Percentiles rank a stretch among this genome's conserved stretches.
Conservation (phyloP, 495 filamentous ascomycete genomes). For the Corynascus novoguineensis region DNA sequence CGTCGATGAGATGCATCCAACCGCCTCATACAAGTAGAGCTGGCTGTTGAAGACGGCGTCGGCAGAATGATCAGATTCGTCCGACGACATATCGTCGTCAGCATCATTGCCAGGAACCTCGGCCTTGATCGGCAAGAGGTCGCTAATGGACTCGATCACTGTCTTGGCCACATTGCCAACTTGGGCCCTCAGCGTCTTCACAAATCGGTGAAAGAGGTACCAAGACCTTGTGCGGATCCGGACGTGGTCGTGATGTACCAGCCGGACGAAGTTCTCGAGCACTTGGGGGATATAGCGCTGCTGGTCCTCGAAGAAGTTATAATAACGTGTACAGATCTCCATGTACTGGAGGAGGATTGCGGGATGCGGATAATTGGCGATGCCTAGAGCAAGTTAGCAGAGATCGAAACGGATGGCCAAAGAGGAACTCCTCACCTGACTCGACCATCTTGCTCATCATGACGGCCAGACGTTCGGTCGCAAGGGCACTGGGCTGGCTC, state of each 20-base stretch:
- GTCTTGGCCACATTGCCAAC: constrained; percentile 85
- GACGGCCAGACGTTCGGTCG: constrained; percentile 68
- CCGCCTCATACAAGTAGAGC: constrained; percentile 88
- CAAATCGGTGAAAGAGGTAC: constrained; percentile 91
- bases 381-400: constrained; percentile 46
- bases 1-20: constrained; percentile 82
- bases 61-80: constrained; percentile 79
- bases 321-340: constrained; percentile 94
- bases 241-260: constrained; percentile 79
- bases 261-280: constrained; percentile 84
- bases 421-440: constrained; percentile 56
- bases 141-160: constrained; percentile 81
- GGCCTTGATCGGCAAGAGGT: constrained; percentile 84
- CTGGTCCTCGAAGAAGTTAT: constrained; percentile 83
- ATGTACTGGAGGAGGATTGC: constrained; percentile 93
- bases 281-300: constrained; percentile 71
- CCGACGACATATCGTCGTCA: constrained; percentile 89
- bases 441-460: constrained; percentile 96
- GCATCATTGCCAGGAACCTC: constrained; percentile 71
- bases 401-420: not conserved
- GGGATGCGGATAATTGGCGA: constrained; percentile 80
- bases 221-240: constrained; percentile 85
- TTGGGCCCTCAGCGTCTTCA: constrained; percentile 77
- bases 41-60: constrained; percentile 87
- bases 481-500: constrained; percentile 65